Percentiles rank a stretch among this genome's conserved stretches.
phyloP scores from a whole-genome alignment of 2,329 filamentous ascomycete genomes.

The Colletotrichum destructivum region DNA sequence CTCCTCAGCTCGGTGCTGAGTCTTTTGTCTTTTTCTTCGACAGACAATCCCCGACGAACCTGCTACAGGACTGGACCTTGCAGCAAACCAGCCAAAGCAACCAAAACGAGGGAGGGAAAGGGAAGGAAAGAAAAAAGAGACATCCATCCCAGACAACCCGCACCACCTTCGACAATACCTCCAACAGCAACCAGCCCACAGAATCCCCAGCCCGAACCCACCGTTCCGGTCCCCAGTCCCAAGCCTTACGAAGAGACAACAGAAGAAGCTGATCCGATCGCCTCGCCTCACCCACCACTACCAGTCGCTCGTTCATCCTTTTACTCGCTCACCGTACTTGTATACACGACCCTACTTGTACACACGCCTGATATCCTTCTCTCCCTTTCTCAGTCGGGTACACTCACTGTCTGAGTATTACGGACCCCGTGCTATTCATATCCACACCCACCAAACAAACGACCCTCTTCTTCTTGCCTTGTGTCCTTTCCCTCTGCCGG shows the following conservation, averaged over 20 bases:
- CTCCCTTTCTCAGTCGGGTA: background rate
- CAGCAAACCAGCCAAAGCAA: constrained; percentile 2
- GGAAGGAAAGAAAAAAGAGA: background rate
- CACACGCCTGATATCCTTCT: background rate
- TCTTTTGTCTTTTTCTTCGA: constrained; percentile 14
- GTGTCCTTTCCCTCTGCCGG: constrained; percentile 25
- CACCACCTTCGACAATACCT: background rate
- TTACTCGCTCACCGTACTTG: constrained; percentile 1
- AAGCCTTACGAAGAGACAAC: constrained; percentile 11
- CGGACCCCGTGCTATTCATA: constrained; percentile 22
- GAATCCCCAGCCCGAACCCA: background rate
- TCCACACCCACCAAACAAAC: constrained; percentile 18
- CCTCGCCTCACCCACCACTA: constrained; percentile 1
- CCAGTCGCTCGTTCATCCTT: constrained; percentile 23
- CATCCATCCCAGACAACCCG: constrained; percentile 7
- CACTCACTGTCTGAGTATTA: constrained; percentile 7
- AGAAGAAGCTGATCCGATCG: constrained; percentile 11
- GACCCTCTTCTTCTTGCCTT: constrained; percentile 9
- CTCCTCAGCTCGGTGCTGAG: background rate
- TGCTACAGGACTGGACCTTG: constrained; percentile 16
- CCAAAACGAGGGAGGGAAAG: too few relatives aligned
- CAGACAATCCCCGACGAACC: constrained; percentile 35
- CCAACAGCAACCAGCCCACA: background rate
- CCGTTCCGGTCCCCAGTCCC: background rate
- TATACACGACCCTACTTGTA: too few relatives aligned